phyloP scores from a whole-genome alignment of 352 stramenopile species.

The Globisporangium echinulatum region DNA sequence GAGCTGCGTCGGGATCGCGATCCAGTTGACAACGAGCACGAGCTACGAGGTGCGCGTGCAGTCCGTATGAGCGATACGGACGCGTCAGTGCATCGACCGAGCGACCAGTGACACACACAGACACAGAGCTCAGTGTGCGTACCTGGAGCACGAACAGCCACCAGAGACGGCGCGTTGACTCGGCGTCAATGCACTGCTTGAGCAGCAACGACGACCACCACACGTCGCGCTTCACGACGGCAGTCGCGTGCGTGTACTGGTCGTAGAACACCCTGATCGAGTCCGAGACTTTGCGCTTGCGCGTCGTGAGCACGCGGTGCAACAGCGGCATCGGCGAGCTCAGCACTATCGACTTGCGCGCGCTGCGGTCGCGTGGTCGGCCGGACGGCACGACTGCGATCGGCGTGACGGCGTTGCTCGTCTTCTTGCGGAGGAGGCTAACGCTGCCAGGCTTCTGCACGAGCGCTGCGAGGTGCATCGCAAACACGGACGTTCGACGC shows the following conservation, averaged over 20 bases:
- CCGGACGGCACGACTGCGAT: background rate
- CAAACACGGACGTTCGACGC: constrained; percentile 1
- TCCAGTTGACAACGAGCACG: constrained; percentile 34
- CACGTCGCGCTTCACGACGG: background rate
- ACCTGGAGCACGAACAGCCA: constrained; percentile 41
- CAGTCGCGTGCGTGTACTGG: constrained; percentile 7
- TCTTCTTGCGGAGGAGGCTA: constrained; percentile 5
- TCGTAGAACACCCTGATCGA: constrained; percentile 16
- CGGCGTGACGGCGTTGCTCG: constrained; percentile 7
- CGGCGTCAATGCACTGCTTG: constrained; percentile 34
- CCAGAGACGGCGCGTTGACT: constrained; percentile 34
- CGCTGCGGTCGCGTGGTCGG: background rate
- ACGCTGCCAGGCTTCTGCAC: background rate
- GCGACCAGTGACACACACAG: background rate
- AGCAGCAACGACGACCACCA: constrained; percentile 20
- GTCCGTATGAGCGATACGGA: background rate
- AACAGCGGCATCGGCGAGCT: constrained; percentile 2
- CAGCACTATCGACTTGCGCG: background rate
- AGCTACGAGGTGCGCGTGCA: background rate
- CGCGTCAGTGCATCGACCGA: background rate
- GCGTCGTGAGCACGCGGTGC: constrained; percentile 16
- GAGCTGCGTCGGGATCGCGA: constrained; percentile 42
- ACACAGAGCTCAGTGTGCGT: background rate
- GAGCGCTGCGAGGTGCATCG: background rate
- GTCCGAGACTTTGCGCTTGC: constrained; percentile 7